These are phyloP conservation scores for Pouteria campechiana DNA, from an alignment of 179 eudicot genomes.

Conservation along the genomic window DNA sequence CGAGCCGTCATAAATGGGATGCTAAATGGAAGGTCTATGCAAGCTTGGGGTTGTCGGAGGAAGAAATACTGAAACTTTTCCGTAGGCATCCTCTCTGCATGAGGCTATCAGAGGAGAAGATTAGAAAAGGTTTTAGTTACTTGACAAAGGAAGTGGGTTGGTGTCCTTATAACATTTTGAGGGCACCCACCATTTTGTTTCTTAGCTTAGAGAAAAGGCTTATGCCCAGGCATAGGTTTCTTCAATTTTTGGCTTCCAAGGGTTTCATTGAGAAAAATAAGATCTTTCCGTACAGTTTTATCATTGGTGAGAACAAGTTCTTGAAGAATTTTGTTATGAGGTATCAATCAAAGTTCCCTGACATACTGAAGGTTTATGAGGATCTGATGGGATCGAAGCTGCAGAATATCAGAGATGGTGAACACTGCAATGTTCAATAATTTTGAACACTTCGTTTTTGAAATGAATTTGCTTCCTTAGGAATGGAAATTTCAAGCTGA, in stretches of 20 bases:
- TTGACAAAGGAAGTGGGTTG: conserved; percentile 5
- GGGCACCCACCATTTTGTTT: neutral
- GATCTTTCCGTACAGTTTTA: too few relatives aligned
- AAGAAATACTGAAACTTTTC: neutral
- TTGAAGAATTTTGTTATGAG: too few relatives aligned
- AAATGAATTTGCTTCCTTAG: too few relatives aligned
- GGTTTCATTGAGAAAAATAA: neutral
- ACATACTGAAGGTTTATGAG: too few relatives aligned
- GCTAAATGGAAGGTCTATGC: neutral
- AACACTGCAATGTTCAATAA: too few relatives aligned
- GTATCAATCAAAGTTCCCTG: too few relatives aligned
- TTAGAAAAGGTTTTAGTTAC: neutral
- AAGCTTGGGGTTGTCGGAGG: conserved; percentile 1
- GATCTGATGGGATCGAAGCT: too few relatives aligned
- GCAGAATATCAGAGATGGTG: too few relatives aligned
- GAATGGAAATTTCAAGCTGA: too few relatives aligned
- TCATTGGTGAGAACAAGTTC: too few relatives aligned
- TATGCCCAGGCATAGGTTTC: conserved; percentile 2
- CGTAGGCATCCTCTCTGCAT: neutral
- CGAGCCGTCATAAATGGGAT: neutral
- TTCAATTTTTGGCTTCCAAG: neutral
- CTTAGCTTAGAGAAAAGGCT: conserved; percentile 1
- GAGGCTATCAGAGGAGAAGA: conserved; percentile 2
- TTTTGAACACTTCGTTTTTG: too few relatives aligned
- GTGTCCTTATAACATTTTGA: neutral